A percentile compares a stretch with the other conserved stretches of the same genome.
These are phyloP conservation scores for Podospora didyma DNA, from an alignment of 495 filamentous ascomycete species.

Conservation along the genomic window DNA sequence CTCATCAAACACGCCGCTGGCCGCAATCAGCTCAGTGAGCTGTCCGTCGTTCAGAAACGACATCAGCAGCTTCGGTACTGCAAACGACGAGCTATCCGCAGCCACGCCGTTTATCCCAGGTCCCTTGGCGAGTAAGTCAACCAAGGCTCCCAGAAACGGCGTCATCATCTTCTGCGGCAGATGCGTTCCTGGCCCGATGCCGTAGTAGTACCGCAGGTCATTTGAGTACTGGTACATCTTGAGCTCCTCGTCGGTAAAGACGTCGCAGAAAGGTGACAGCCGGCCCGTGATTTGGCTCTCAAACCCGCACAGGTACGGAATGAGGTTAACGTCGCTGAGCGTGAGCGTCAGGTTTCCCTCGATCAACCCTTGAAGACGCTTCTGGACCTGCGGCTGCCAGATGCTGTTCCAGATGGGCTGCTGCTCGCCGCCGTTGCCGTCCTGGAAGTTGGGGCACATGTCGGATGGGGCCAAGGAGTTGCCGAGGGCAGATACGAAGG, in stretches of 20 bases:
- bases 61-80: slow-evolving; percentile 45
- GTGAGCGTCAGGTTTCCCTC: slow-evolving; percentile 47
- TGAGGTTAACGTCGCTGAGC: slow-evolving; percentile 45
- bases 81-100: slow-evolving; percentile 25
- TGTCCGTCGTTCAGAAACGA: slow-evolving; percentile 59
- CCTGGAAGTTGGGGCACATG: slow-evolving; percentile 48
- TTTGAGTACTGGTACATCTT: slow-evolving; percentile 55
- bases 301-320: slow-evolving; percentile 59
- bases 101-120: too few relatives aligned
- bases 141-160: slow-evolving; percentile 45
- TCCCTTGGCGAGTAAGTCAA: slow-evolving; percentile 43
- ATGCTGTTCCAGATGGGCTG: slow-evolving; percentile 36
- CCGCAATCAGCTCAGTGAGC: slow-evolving; percentile 50
- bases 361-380: slow-evolving; percentile 46
- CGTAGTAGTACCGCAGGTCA: slow-evolving; percentile 58
- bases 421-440: slow-evolving; percentile 39
- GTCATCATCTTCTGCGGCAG: slow-evolving; percentile 45
- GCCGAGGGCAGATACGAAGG: slow-evolving; percentile 36
- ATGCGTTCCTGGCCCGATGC: slow-evolving; percentile 48
- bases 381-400: slow-evolving; percentile 47
- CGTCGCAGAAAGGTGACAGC: slow-evolving; percentile 49
- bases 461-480: slow-evolving; percentile 56
- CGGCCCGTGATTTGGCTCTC: slow-evolving; percentile 56
- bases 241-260: slow-evolving; percentile 51
- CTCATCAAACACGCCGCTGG: slow-evolving; percentile 51